Conservation (phyloP, 768 basidiomycete genomes). For the Pholiota molesta region DNA sequence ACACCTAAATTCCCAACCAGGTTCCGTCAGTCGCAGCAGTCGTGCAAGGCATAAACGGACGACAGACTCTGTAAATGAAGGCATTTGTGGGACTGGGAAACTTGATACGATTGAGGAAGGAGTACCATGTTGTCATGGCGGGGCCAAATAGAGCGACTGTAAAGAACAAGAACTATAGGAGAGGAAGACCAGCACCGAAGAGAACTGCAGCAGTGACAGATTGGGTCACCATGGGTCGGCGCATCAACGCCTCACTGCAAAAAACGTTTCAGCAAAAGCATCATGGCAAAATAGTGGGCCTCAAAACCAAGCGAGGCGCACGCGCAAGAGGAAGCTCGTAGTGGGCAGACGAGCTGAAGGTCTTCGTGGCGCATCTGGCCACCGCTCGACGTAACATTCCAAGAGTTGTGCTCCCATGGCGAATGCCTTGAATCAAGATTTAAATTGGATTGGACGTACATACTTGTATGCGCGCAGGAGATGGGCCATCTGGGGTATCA, state of each 20-base stretch:
- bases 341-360: too few relatives aligned
- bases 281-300: background rate
- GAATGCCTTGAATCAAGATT: background rate
- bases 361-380: too few relatives aligned
- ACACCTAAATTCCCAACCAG: slow-evolving; percentile 49
- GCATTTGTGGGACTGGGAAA: slow-evolving; percentile 63
- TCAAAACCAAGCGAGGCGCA: too few relatives aligned
- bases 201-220: slow-evolving; percentile 66
- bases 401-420: background rate
- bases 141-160: slow-evolving; percentile 79
- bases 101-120: slow-evolving; percentile 68
- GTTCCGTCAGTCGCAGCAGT: background rate
- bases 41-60: background rate
- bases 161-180: background rate
- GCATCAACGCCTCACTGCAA: slow-evolving; percentile 59
- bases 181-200: slow-evolving; percentile 61
- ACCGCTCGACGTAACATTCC: too few relatives aligned
- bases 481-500: background rate
- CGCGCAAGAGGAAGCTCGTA: too few relatives aligned
- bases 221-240: slow-evolving; percentile 64
- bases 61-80: slow-evolving; percentile 62
- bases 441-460: background rate
- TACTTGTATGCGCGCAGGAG: slow-evolving; percentile 11
- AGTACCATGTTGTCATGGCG: slow-evolving; percentile 81
- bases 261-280: background rate